phyloP scores from a whole-genome alignment of 1,284 basidiomycete genomes.

The Trichosporon inkin region DNA sequence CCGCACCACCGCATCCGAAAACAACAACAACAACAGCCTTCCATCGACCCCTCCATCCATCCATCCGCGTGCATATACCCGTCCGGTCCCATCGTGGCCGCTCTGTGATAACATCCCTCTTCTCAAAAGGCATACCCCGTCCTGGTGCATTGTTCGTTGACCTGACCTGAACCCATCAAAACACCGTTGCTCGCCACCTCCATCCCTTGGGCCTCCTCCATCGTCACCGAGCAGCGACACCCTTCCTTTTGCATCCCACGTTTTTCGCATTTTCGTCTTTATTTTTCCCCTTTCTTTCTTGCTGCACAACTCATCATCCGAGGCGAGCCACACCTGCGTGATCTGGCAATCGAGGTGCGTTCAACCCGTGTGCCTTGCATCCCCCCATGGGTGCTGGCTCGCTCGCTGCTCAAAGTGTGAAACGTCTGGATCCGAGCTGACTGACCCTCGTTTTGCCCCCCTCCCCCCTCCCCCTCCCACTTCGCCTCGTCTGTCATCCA shows the following conservation, averaged over 20 bases:
- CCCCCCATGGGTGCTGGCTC: background rate
- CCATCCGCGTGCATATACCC: slow-evolving; percentile 5
- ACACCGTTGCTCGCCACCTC: slow-evolving; percentile 2
- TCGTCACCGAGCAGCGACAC: slow-evolving; percentile 7
- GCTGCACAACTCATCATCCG: background rate
- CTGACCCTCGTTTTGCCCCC: background rate
- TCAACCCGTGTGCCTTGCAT: slow-evolving; percentile 1
- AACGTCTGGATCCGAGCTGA: background rate
- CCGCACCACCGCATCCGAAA: background rate
- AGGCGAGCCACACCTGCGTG: slow-evolving; percentile 1
- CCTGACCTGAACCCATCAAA: slow-evolving; percentile 1
- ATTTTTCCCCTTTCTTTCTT: background rate
- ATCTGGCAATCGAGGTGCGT: slow-evolving; percentile 5
- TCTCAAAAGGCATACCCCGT: background rate
- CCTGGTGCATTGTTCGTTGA: slow-evolving; percentile 5
- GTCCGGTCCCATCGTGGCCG: background rate
- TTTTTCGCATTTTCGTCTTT: background rate
- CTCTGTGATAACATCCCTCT: slow-evolving; percentile 4
- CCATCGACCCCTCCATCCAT: background rate
- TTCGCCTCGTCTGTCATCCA: too few species aligned
- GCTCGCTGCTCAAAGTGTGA: background rate
- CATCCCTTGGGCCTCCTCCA: background rate
- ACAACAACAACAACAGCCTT: slow-evolving; percentile 4
- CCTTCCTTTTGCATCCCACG: slow-evolving; percentile 1
- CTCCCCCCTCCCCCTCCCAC: too few species aligned